Conservation (phyloP, 805 yeast genomes). For the Candida alai region DNA sequence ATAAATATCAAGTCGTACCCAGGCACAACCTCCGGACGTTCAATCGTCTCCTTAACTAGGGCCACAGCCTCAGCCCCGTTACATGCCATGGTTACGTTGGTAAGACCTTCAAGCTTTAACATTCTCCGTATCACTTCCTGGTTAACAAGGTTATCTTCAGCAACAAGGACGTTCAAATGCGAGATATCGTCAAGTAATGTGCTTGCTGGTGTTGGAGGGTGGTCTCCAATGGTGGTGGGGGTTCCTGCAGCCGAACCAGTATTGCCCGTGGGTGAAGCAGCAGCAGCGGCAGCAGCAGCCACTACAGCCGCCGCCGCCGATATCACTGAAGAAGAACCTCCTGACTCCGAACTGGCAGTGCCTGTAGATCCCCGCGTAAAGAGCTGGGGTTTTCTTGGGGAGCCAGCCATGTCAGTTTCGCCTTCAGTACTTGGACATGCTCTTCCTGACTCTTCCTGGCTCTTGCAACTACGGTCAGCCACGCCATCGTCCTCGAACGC, state of each 20-base stretch:
- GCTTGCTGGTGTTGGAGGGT: no score
- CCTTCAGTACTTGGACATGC: not conserved
- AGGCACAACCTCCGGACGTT: constrained; percentile 28
- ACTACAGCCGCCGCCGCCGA: constrained; percentile 8
- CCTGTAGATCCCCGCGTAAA: constrained; percentile 49
- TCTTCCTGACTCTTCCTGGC: not conserved
- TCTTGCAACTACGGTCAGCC: not conserved
- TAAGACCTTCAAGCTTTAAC: constrained; percentile 79
- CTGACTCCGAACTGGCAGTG: constrained; percentile 40
- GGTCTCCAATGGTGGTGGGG: not conserved
- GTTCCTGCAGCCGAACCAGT: not conserved
- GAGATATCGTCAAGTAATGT: constrained; percentile 24
- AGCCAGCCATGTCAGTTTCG: not conserved
- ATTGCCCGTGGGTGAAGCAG: not conserved
- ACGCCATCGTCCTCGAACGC: constrained; percentile 26
- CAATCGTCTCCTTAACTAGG: constrained; percentile 48
- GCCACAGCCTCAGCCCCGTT: constrained; percentile 91
- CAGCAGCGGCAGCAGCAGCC: constrained; percentile 1
- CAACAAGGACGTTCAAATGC: constrained; percentile 63
- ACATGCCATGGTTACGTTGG: constrained; percentile 69
- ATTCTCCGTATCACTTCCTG: constrained; percentile 91
- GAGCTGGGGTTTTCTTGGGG: constrained; percentile 34
- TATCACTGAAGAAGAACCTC: constrained; percentile 13
- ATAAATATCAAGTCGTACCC: constrained; percentile 82
- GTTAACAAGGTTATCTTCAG: constrained; percentile 91